Evolutionary conservation across 2,329 filamentous ascomycete species (phyloP), one percentile per base, ranked within the genome.

Genomic region (Ophiognomonia clavigignenti-juglandacearum): DNA sequence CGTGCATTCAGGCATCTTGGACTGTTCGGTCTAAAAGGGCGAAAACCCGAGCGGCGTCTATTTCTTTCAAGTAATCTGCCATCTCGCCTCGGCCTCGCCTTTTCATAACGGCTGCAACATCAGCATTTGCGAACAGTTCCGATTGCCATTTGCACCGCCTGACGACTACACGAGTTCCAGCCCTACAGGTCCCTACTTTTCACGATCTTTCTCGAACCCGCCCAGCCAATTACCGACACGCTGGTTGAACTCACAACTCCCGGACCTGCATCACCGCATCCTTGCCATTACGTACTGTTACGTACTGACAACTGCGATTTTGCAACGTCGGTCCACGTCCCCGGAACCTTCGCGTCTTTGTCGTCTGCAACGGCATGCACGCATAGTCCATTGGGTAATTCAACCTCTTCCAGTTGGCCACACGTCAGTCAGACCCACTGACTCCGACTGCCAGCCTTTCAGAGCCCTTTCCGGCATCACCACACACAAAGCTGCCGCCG

Each of bases 281-380:
- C 43, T 41, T 56, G 29, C 34, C 52, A 31, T 61, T 61, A 61
- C 55, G 56, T 57, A 60, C 49, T 58, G 48, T 62, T 63, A 62
- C 59, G 60, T 63, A 61, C 61, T 50, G 44, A 42, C 55, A 55
- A 53, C 47, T 37, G 50, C 41, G 53, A 47, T 43, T 50, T 46
- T 47, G 46, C 38, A 29, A 18, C n/a, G 22, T 32, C 41, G 23
- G 22, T 8, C 16, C 31, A 37, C 39, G 22, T 20, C 23, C 32
- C 27, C 39, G 36, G 29, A 19, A 11, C 39, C 32, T 37, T 39
- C 26, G 14, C 35, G 37, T 16, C 39, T 26, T 45, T 18, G 26
- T 38, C 34, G 31, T 39, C 39, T 42, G 23, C 24, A 32, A 18
- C 26, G 19, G 27, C 34, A 8, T 38, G 42, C 20, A 31, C 6